Evolutionary conservation across 768 basidiomycete genomes (phyloP).

Genomic region (Coprinopsis cinerea): DNA sequence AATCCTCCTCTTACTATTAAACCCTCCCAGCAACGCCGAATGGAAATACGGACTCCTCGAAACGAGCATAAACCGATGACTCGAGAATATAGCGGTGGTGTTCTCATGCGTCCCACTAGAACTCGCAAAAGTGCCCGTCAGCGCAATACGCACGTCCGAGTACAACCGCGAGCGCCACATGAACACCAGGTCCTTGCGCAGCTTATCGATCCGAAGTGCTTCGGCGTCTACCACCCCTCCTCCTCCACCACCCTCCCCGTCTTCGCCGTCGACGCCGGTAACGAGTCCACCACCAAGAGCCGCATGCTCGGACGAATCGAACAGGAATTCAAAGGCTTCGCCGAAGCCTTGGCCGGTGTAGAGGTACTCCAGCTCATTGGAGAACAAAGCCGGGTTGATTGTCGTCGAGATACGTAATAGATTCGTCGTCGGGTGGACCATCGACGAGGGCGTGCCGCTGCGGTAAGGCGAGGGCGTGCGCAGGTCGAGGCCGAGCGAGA

Average conservation of each 20-base stretch:
- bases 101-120: slow-evolving; percentile 46
- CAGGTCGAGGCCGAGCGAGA: slow-evolving; percentile 49
- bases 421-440: slow-evolving; percentile 32
- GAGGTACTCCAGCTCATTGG: slow-evolving; percentile 88
- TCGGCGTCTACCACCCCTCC: slow-evolving; percentile 26
- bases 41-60: slow-evolving; percentile 89
- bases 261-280: slow-evolving; percentile 26
- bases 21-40: slow-evolving; percentile 68
- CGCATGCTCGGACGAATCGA: slow-evolving; percentile 49
- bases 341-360: slow-evolving; percentile 91
- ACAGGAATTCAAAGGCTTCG: slow-evolving; percentile 82
- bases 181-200: slow-evolving; percentile 89
- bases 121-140: slow-evolving; percentile 64
- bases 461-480: slow-evolving; percentile 27
- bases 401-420: slow-evolving; percentile 59
- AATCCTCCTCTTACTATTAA: slow-evolving; percentile 22
- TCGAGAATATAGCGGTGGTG: slow-evolving; percentile 80
- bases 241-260: slow-evolving; percentile 13
- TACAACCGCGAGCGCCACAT: slow-evolving; percentile 97
- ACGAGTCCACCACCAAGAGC: slow-evolving; percentile 21
- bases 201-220: slow-evolving; percentile 68
- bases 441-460: slow-evolving; percentile 27
- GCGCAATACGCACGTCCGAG: slow-evolving; percentile 81
- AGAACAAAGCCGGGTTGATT: slow-evolving; percentile 76
- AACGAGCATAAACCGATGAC: slow-evolving; percentile 89